These are phyloP conservation scores for Phytophthora sojae DNA, from an alignment of 352 stramenopile genomes.

Conservation along the genomic window DNA sequence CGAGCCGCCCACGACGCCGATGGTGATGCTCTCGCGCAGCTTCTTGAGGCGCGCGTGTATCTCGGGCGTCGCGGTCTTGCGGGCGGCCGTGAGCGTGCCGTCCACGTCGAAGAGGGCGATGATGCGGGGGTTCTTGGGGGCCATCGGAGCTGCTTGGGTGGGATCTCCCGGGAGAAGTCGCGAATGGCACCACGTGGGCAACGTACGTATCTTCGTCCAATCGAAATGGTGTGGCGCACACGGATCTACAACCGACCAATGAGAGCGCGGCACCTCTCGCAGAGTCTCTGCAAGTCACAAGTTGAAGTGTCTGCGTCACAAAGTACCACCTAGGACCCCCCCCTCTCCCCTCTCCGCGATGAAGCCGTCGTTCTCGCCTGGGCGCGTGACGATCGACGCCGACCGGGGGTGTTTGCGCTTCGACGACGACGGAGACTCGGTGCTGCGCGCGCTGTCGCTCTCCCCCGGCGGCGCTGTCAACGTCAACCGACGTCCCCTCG, in stretches of 20 bases:
- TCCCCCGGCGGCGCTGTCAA: constrained; percentile 2
- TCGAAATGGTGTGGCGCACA: constrained; percentile 9
- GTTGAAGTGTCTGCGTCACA: neutral
- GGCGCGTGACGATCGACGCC: constrained; percentile 49
- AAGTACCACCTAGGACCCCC: neutral
- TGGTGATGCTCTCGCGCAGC: constrained; percentile 94
- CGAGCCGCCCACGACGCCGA: constrained; percentile 98
- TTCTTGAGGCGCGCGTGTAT: constrained; percentile 96
- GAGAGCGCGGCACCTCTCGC: neutral
- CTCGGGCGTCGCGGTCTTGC: constrained; percentile 90
- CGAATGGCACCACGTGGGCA: constrained; percentile 27
- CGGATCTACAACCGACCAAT: neutral
- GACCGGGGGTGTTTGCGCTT: constrained; percentile 40
- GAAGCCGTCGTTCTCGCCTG: constrained; percentile 56
- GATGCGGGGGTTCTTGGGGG: constrained; percentile 89
- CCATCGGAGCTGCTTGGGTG: constrained; percentile 38
- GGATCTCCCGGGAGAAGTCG: neutral
- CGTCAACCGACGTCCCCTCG: neutral
- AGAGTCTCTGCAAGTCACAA: neutral
- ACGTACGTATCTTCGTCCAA: constrained; percentile 4
- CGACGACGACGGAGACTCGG: constrained; percentile 42
- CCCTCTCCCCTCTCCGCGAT: constrained; percentile 16
- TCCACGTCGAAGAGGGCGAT: constrained; percentile 99
- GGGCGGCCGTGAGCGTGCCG: constrained; percentile 96
- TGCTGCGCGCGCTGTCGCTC: constrained; percentile 39